A percentile compares a stretch with the other conserved stretches of the same genome.
phyloP scores from a whole-genome alignment of 176 grass and related monocot genomes.

The Oropetium thomaeum region DNA sequence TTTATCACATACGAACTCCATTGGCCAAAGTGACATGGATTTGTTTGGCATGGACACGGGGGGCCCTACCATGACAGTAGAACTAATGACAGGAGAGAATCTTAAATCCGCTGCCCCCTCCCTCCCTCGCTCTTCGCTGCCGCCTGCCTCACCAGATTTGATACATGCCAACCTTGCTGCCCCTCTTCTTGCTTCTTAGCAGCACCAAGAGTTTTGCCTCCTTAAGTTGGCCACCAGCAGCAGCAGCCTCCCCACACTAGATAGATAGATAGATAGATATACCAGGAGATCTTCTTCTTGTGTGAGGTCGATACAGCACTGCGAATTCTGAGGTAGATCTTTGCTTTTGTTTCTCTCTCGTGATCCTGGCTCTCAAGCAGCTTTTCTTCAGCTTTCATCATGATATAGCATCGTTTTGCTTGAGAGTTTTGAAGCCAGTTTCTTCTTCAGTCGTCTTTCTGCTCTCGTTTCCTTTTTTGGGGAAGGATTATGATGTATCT shows the following conservation, averaged over 20 bases:
- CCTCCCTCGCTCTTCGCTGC: too few relatives aligned
- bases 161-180: slow-evolving; percentile 46
- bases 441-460: background rate
- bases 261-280: too few relatives aligned
- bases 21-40: slow-evolving; percentile 53
- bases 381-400: slow-evolving; percentile 3
- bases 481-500: background rate
- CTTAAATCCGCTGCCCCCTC: slow-evolving; percentile 52
- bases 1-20: slow-evolving; percentile 50
- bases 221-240: slow-evolving; percentile 32
- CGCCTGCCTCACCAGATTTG: slow-evolving; percentile 60
- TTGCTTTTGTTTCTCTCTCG: background rate
- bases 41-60: slow-evolving; percentile 48
- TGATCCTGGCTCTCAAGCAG: background rate
- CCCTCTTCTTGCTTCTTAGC: slow-evolving; percentile 41
- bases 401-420: too few relatives aligned
- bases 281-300: slow-evolving; percentile 36
- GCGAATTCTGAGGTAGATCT: slow-evolving; percentile 9
- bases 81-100: slow-evolving; percentile 60
- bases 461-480: background rate
- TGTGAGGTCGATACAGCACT: slow-evolving; percentile 16
- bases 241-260: too few relatives aligned
- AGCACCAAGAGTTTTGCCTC: slow-evolving; percentile 29
- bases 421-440: background rate
- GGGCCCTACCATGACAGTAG: slow-evolving; percentile 48